A percentile compares a stretch with the other conserved stretches of the same genome.
phyloP scores from a whole-genome alignment of 1,139 yeast species.

The Geotrichum europaeum region DNA sequence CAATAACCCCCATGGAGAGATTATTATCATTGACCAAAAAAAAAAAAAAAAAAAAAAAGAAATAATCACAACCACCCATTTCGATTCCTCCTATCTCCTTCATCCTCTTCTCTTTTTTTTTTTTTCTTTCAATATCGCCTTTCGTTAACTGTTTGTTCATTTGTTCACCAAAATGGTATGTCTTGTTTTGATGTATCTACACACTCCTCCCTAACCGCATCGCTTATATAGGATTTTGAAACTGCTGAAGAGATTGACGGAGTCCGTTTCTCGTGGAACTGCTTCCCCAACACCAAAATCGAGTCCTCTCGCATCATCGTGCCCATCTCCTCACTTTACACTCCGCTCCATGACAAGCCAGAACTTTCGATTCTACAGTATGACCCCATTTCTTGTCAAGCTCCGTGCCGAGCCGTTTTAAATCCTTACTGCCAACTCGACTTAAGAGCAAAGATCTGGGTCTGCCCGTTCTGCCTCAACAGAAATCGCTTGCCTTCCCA shows the following conservation, averaged over 20 bases:
- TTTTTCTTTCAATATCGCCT: no score
- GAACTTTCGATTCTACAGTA: conserved; percentile 78
- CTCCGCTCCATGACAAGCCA: conserved; percentile 78
- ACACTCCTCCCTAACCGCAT: neutral
- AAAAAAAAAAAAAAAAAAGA: neutral
- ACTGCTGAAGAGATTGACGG: conserved; percentile 84
- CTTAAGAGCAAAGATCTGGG: conserved; percentile 76
- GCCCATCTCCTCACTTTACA: conserved; percentile 90
- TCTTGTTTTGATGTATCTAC: neutral
- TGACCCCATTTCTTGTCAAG: conserved; percentile 85
- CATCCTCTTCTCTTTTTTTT: neutral
- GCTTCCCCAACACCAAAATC: conserved; percentile 78
- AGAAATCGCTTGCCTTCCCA: conserved; percentile 88
- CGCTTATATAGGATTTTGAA: conserved; percentile 57
- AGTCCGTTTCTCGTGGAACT: conserved; percentile 85
- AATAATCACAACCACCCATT: neutral
- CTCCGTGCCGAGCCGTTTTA: conserved; percentile 76
- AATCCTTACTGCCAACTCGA: conserved; percentile 85
- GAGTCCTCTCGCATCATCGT: conserved; percentile 92
- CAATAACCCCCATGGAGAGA: no score
- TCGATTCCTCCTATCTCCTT: neutral
- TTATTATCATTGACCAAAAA: no score
- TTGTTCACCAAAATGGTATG: neutral
- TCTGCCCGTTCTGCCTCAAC: conserved; percentile 77
- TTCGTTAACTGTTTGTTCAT: neutral